Evolutionary conservation across 331 rosid species (phyloP).

Genomic region (Acacia concinna): DNA sequence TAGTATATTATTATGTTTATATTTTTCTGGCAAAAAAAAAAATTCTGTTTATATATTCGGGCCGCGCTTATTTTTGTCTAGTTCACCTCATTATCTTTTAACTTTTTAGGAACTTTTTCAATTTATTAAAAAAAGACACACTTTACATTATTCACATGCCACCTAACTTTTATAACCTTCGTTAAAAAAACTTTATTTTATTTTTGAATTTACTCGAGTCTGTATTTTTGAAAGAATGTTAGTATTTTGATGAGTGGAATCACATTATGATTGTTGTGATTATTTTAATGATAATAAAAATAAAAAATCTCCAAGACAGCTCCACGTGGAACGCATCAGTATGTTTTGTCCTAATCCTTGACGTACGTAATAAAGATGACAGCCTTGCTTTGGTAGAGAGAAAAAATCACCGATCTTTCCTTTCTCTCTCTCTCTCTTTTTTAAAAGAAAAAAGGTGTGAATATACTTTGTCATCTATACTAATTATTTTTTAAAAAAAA

Average conservation of each 20-base stretch:
- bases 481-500: no score
- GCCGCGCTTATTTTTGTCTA: neutral
- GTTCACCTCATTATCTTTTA: neutral
- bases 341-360: neutral
- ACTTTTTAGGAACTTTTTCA: neutral
- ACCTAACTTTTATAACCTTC: neutral
- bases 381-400: neutral
- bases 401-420: neutral
- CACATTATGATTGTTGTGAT: neutral
- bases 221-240: neutral
- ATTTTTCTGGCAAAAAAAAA: no score
- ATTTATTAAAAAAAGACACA: neutral
- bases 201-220: neutral
- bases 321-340: neutral
- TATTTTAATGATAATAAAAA: neutral
- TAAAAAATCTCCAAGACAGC: neutral
- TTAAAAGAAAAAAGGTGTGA: neutral
- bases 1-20: no score
- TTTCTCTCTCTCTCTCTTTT: neutral
- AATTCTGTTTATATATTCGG: neutral
- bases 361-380: neutral
- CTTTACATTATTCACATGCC: neutral
- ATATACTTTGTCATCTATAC: no score
- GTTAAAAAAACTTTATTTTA: neutral
- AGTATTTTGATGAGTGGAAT: neutral